A percentile compares a stretch with the other conserved stretches of the same genome.
Conservation (phyloP, 1,284 basidiomycete species). For the Boletellus sp. region DNA sequence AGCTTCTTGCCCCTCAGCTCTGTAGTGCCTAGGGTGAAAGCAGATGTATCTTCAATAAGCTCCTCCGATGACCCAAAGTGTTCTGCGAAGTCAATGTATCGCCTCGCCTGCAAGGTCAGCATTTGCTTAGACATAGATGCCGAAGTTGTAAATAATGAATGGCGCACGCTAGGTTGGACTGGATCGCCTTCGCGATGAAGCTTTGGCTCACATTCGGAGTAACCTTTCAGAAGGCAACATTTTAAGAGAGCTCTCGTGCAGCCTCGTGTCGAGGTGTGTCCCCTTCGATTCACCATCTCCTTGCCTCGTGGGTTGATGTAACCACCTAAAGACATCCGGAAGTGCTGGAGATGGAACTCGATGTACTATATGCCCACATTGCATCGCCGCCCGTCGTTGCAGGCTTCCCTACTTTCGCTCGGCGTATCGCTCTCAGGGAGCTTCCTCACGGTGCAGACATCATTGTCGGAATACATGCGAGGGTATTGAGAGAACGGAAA, state of each 20-base stretch:
- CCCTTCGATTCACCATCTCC: background rate
- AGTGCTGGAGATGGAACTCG: constrained; percentile 26
- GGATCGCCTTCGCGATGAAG: constrained; percentile 17
- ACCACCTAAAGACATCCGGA: constrained; percentile 8
- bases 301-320: background rate
- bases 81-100: constrained; percentile 33
- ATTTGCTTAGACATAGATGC: too few species aligned
- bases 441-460: constrained; percentile 25
- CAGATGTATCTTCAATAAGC: background rate
- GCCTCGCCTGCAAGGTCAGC: constrained; percentile 26
- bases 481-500: constrained; percentile 14
- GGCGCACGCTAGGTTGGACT: constrained; percentile 16
- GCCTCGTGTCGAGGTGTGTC: constrained; percentile 20
- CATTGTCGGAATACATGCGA: constrained; percentile 21
- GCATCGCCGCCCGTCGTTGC: constrained; percentile 13
- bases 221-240: constrained; percentile 26
- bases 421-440: constrained; percentile 20
- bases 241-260: constrained; percentile 20
- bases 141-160: too few species aligned
- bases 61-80: constrained; percentile 14
- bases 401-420: constrained; percentile 11
- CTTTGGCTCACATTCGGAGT: constrained; percentile 16
- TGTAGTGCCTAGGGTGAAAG: background rate
- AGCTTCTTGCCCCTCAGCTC: constrained; percentile 28
- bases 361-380: constrained; percentile 22